Base-by-base conservation (phyloP, 768 basidiomycete genomes). In the Tylopilus rubrobrunneus region DNA sequence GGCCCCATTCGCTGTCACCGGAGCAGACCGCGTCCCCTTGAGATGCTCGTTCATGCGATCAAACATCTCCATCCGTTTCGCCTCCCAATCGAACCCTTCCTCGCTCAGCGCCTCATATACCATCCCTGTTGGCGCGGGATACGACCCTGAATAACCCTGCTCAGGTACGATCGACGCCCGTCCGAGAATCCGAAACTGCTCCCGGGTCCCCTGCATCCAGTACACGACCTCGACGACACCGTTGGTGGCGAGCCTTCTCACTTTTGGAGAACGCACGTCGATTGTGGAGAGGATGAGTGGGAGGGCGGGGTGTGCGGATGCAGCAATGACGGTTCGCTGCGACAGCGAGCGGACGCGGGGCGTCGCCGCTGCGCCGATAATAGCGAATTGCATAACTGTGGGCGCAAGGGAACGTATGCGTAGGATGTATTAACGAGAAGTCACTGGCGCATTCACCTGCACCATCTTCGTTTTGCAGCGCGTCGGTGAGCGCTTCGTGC, bases 1-100 rank as follows among this genome's bases (percentile, higher is more conserved):
- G 1, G 83, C 83, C 41, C 29, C 29, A 31, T 78, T 79, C 37
- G n/a, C 37, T 4, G n/a, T n/a, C n/a, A n/a, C 6, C 36, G 36
- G 36, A 37, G 15, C 36, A 17, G 36, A 17, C 15, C 36, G 36
- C 15, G 36, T 17, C 17, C 14, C 36, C 17, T 17, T 37, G 14
- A 37, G 36, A 37, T 37, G 36, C 17, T 15, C 36, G 7, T 15
- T 37, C 36, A 17, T 7, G 4, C 36, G 15, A 37, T 37, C 36
- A 7, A 37, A 37, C 36, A 37, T 37, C 36, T 37, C 36, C 36
- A 37, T 15, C 36, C 36, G 36, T 15, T 37, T 37, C 36, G 36
- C 36, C 36, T 37, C 36, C 36, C 36, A 37, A 37, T 37, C 36
- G 36, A 37, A 37, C 36, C 36, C 36, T 2, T 37, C 36, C 36